Evolutionary conservation across 768 basidiomycete species (phyloP).

Genomic region (Antrodiella citrinella): DNA sequence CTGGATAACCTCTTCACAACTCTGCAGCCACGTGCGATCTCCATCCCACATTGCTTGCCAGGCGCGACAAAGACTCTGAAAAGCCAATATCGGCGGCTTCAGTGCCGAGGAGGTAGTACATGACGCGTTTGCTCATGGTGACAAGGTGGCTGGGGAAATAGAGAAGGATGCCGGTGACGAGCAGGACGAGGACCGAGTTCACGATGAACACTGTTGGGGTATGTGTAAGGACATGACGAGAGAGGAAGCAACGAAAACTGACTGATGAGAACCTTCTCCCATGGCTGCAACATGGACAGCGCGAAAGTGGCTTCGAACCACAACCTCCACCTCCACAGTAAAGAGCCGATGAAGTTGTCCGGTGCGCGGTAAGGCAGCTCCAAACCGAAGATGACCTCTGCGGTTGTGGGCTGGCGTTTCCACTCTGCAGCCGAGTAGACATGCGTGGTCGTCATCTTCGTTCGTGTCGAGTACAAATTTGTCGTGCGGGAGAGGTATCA

Average conservation of each 20-base stretch:
- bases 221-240: neutral
- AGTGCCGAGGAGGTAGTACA: conserved; percentile 58
- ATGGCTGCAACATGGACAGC: conserved; percentile 55
- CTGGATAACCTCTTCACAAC: too few relatives aligned
- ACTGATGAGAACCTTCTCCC: conserved; percentile 60
- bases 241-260: conserved; percentile 19
- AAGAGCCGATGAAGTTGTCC: conserved; percentile 10
- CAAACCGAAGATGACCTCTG: conserved; percentile 16
- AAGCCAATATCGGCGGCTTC: conserved; percentile 21
- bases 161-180: conserved; percentile 42
- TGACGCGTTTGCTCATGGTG: conserved; percentile 42
- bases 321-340: conserved; percentile 42
- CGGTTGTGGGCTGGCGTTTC: conserved; percentile 15
- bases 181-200: conserved; percentile 31
- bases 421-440: conserved; percentile 12
- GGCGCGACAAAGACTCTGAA: neutral
- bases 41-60: neutral
- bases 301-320: conserved; percentile 54
- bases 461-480: too few relatives aligned
- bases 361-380: conserved; percentile 19
- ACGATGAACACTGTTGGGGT: conserved; percentile 31
- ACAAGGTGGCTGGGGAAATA: conserved; percentile 53
- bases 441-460: neutral
- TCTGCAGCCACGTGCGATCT: too few relatives aligned
- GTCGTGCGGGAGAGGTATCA: too few relatives aligned